Conservation (phyloP, 179 eudicot genomes). For the Sideroxylon spinosum region DNA sequence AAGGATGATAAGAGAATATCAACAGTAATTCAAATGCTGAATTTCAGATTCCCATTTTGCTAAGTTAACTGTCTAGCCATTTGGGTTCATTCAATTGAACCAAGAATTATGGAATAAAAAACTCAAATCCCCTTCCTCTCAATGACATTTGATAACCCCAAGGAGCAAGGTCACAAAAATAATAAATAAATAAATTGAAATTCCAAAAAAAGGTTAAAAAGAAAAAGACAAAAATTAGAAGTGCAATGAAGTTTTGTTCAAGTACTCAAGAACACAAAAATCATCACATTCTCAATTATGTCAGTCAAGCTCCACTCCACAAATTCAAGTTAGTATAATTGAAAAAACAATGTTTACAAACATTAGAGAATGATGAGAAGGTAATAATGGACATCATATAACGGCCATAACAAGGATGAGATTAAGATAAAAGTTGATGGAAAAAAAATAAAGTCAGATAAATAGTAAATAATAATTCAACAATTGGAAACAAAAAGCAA, state of each 20-base stretch:
- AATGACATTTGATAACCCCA: background rate
- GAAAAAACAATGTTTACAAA: background rate
- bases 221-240: too few species aligned
- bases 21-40: background rate
- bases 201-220: background rate
- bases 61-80: background rate
- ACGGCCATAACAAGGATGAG: background rate
- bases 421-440: background rate
- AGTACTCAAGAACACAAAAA: background rate
- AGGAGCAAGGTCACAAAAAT: background rate
- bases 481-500: slow-evolving; percentile 8
- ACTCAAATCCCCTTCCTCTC: background rate
- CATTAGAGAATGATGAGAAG: background rate
- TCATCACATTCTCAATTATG: background rate
- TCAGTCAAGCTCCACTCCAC: background rate
- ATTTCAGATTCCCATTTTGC: background rate
- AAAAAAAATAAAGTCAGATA: background rate
- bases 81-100: slow-evolving; percentile 1
- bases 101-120: background rate
- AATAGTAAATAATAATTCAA: background rate
- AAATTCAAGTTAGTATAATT: background rate
- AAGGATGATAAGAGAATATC: background rate
- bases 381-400: background rate
- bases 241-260: background rate
- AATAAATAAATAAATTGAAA: background rate